These are phyloP conservation scores for Stellera chamaejasme DNA, from an alignment of 345 rosid species.

Conservation along the genomic window DNA sequence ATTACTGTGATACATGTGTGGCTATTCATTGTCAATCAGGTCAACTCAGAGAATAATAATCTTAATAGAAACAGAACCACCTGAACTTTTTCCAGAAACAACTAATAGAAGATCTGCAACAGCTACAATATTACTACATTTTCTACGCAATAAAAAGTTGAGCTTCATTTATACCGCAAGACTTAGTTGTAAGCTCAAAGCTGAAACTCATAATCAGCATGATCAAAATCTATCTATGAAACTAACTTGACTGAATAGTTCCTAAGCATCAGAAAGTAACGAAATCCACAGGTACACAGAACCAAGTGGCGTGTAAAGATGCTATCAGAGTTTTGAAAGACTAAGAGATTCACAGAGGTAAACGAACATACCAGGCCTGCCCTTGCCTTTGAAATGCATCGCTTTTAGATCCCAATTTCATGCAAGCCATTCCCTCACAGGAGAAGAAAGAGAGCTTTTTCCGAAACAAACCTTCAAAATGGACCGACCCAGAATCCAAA, in stretches of 20 bases:
- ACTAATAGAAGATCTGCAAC: no score
- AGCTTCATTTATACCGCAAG: conserved; percentile 11
- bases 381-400: conserved; percentile 95
- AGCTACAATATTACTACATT: no score
- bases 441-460: conserved; percentile 8
- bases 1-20: no score
- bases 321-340: background rate
- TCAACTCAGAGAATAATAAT: no score
- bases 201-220: background rate
- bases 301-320: no score
- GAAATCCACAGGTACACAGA: background rate
- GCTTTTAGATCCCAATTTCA: conserved; percentile 88
- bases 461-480: conserved; percentile 9
- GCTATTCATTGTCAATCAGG: no score
- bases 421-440: conserved; percentile 59
- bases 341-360: conserved; percentile 2
- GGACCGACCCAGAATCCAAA: conserved; percentile 2
- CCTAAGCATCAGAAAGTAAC: background rate
- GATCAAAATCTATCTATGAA: background rate
- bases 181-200: conserved; percentile 4
- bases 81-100: no score
- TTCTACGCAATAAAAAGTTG: background rate
- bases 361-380: conserved; percentile 76
- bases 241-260: background rate
- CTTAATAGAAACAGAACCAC: background rate